Conservation (phyloP, 23 red algal genomes). For the Chondrus crispus region DNA sequence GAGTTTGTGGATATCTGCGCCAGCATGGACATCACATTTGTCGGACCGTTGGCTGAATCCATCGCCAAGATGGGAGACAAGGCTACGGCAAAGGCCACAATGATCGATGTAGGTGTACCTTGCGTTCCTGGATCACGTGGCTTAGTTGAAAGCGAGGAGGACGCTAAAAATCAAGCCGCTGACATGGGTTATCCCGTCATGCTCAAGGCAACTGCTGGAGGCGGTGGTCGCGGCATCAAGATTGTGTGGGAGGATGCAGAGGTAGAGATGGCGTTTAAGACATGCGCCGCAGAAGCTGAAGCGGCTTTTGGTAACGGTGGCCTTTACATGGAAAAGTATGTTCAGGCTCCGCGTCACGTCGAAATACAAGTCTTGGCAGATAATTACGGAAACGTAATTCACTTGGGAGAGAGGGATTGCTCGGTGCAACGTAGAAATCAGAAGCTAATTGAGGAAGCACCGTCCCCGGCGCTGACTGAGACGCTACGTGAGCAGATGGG, state of each 20-base stretch:
- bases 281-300: slow-evolving; percentile 69
- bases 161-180: slow-evolving; percentile 10
- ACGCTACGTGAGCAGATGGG: slow-evolving; percentile 67
- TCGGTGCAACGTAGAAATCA: slow-evolving; percentile 92
- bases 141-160: slow-evolving; percentile 27
- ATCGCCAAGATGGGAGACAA: slow-evolving; percentile 96
- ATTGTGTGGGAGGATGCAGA: slow-evolving; percentile 66
- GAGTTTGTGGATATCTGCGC: slow-evolving; percentile 82
- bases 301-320: slow-evolving; percentile 79
- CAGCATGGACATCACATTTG: slow-evolving; percentile 68
- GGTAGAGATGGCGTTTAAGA: slow-evolving; percentile 64
- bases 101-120: slow-evolving; percentile 78
- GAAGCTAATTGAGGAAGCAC: slow-evolving; percentile 97
- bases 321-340: slow-evolving; percentile 88
- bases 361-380: slow-evolving; percentile 96
- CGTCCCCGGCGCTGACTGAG: slow-evolving; percentile 67
- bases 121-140: slow-evolving; percentile 80
- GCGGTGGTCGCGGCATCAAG: slow-evolving; percentile 92
- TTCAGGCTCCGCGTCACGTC: slow-evolving; percentile 81
- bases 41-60: slow-evolving; percentile 68
- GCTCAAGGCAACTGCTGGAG: slow-evolving; percentile 89
- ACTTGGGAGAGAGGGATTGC: slow-evolving; percentile 93
- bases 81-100: slow-evolving; percentile 76
- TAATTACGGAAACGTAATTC: slow-evolving; percentile 77
- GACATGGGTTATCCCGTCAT: slow-evolving; percentile 89